Base-by-base conservation (phyloP, 805 yeast species). In the Priceomyces medius region DNA sequence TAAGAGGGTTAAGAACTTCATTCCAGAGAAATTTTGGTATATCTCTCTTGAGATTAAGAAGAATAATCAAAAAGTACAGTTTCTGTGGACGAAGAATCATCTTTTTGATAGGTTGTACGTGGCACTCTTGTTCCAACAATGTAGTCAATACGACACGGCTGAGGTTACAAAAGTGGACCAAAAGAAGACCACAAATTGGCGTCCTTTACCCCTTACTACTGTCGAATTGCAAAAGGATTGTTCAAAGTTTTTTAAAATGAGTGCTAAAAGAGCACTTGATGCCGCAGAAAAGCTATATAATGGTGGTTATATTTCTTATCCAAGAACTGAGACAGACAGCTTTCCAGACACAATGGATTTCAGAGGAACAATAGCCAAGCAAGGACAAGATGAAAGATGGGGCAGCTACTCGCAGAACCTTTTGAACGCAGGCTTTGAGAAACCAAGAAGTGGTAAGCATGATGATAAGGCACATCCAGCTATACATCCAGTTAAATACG, bases 391-490 rank as follows among this genome's bases (percentile, higher is more conserved):
- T 38, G 44, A 64, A 2, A 59, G 60, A 2, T 91, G 97, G 96
- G 95, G 96, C 0, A 44, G 48, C 0, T 89, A 85, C 56, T 91
- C 96, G 0, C 49, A 51, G 8, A 44, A 64, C 44, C 45, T 68
- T 43, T 48, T 61, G 3, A 39, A 61, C 2, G 73, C 72, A 24
- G 74, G 72, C 29, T 85, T 76, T 53, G 54, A 71, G n/a, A 54
- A 55, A 3, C 99, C 99, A 0, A 66, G 98, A 38, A 72, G 73
- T 29, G 99, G 99, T 3, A 74, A 69, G 9, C 83, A 87, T 56
- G 86, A 89, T 56, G 99, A 93, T 65, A 82, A 88, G 56, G 98
- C 99, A 18, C 99, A 93, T 75, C 98, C 99, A 3, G 97, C 99
- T 0, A 93, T 93, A 43, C 97, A 93, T 61, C 99, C 99, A 0